Conservation (phyloP, 139 green algal genomes). For the Chlorella ohadii region DNA sequence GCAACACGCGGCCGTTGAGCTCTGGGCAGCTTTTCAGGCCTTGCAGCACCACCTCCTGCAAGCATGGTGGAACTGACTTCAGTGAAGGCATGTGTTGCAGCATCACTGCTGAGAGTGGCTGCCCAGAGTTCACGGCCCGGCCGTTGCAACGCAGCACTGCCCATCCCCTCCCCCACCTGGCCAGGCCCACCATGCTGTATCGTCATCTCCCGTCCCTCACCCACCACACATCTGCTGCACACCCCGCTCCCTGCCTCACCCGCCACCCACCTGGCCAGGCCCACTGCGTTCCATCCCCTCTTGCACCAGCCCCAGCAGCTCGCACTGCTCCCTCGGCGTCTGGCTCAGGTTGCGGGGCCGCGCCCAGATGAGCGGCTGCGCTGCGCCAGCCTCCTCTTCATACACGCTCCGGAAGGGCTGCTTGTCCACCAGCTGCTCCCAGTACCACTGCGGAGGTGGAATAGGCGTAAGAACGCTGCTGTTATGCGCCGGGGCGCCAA, state of each 20-base stretch:
- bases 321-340: conserved; percentile 14
- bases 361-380: conserved; percentile 3
- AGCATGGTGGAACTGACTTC: neutral
- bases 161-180: too few relatives aligned
- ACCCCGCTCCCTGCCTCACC: too few relatives aligned
- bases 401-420: conserved; percentile 3
- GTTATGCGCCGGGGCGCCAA: too few relatives aligned
- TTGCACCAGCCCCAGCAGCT: neutral
- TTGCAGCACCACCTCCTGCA: conserved; percentile 9
- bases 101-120: too few relatives aligned
- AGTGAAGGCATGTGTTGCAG: too few relatives aligned
- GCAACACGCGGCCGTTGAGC: conserved; percentile 8
- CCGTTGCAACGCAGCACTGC: too few relatives aligned
- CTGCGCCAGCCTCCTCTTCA: neutral
- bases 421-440: neutral
- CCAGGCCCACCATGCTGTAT: too few relatives aligned
- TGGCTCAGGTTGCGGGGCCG: neutral
- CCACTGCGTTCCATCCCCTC: neutral
- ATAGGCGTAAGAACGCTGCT: too few relatives aligned
- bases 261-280: neutral
- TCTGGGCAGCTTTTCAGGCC: neutral
- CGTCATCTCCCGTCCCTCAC: too few relatives aligned
- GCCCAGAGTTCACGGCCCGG: too few relatives aligned
- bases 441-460: neutral
- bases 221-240: too few relatives aligned